A percentile compares a stretch with the other conserved stretches of the same genome.
Evolutionary conservation across 2,329 filamentous ascomycete species (phyloP).

Genomic region (Xylariaceae sp.): DNA sequence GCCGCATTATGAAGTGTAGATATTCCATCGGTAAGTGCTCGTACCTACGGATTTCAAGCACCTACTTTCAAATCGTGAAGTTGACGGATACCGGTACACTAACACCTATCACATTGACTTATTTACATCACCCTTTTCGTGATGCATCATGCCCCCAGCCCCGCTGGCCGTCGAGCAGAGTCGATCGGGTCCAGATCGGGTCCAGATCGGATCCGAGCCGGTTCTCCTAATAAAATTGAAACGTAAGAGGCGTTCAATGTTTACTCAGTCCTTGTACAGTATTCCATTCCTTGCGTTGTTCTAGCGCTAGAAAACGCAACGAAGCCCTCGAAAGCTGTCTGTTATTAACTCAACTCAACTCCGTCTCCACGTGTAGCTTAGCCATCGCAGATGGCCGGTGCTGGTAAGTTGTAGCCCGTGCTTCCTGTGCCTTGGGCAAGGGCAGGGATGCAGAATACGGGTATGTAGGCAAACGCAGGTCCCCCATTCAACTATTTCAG

Average conservation of each 20-base stretch:
- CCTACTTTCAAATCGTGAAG: not conserved
- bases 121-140: not conserved
- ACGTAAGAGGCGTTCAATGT: conserved; percentile 3
- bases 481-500: not conserved
- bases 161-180: not conserved
- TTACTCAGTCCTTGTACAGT: no score
- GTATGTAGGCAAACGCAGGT: no score
- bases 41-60: no score
- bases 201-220: conserved; percentile 5
- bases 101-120: not conserved
- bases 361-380: no score
- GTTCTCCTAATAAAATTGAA: conserved; percentile 14
- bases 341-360: no score
- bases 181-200: conserved; percentile 4
- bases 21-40: no score
- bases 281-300: no score
- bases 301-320: no score
- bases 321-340: no score
- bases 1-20: no score
- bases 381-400: not conserved
- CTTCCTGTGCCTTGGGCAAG: no score
- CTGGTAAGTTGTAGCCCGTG: not conserved
- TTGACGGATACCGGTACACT: not conserved
- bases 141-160: conserved; percentile 1
- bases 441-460: not conserved